Conservation (phyloP, 192 early-diverging fungal species). For the Jimgerdemannia flammicorona region DNA sequence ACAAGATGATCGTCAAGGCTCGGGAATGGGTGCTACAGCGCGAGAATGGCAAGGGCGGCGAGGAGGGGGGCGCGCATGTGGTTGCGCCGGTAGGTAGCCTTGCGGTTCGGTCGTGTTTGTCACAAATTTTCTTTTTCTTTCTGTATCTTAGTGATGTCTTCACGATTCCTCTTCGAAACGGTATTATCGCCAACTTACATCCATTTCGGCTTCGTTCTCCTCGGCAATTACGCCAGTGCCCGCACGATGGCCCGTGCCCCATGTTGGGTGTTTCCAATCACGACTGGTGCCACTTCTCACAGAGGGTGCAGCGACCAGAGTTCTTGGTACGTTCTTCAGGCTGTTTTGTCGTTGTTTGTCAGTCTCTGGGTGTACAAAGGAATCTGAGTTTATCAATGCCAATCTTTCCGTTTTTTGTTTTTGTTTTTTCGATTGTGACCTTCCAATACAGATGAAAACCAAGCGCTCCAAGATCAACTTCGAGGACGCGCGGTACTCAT, state of each 20-base stretch:
- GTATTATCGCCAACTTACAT: slow-evolving; percentile 1
- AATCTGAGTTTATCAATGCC: too few species aligned
- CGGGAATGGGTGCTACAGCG: slow-evolving; percentile 60
- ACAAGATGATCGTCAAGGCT: slow-evolving; percentile 60
- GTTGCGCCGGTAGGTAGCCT: slow-evolving; percentile 64
- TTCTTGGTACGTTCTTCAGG: slow-evolving; percentile 44
- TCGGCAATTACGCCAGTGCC: slow-evolving; percentile 41
- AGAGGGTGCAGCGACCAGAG: slow-evolving; percentile 61
- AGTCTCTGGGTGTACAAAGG: not conserved
- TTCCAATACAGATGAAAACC: slow-evolving; percentile 47
- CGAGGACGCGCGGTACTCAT: slow-evolving; percentile 77
- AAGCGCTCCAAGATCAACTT: slow-evolving; percentile 62
- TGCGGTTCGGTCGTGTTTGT: too few species aligned
- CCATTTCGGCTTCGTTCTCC: not conserved
- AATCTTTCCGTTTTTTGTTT: too few species aligned
- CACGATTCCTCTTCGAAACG: not conserved
- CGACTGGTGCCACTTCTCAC: slow-evolving; percentile 84
- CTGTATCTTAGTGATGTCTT: not conserved
- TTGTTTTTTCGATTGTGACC: not conserved
- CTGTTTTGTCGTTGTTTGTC: not conserved
- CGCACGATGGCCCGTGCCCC: slow-evolving; percentile 73
- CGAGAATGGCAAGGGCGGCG: slow-evolving; percentile 22
- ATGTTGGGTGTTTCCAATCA: slow-evolving; percentile 44
- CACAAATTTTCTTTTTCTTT: too few species aligned
- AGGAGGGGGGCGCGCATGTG: slow-evolving; percentile 51